Evolutionary conservation across 768 basidiomycete species (phyloP), one percentile per base, ranked within the genome.

Genomic region (Lyophyllum shimeji): DNA sequence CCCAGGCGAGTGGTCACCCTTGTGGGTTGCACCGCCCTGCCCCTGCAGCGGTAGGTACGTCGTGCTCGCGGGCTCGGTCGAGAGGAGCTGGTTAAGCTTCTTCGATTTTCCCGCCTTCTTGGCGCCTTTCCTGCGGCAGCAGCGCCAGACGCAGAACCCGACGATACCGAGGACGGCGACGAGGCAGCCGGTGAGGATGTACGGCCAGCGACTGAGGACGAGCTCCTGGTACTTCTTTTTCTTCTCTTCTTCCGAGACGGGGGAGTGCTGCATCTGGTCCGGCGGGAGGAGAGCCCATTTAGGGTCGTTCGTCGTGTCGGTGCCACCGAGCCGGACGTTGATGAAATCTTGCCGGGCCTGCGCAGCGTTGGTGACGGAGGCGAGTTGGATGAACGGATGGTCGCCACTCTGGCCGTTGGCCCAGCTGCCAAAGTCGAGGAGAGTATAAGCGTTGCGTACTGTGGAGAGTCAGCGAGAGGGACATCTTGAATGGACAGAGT

Each of bases 401-500:
- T 67, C 76, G 12, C 76, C 73, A 64, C 76, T 73, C 24, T 70
- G 63, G 45, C 73, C 77, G 13, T 79, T 69, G 58, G 89, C 76
- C 73, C 87, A 85, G 65, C 86, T 75, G 29, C 90, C 91, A 63
- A 82, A 91, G 69, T 89, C 80, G 48, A 92, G 74, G 9, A 90
- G 76, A 3, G 84, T 81, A 67, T 93, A 92, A 1, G 78, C 73
- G 63, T 90, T 93, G 13, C 90, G 87, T 58, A 93, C 90, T 92
- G 59, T 24, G 31, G 20, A 24, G 23, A 17, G 53, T 60, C 11
- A 17, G 43, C 11, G 46, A 67, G 31, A 46, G 42, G 24, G 12
- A 21, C n/a, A 9, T 37, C 34, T 29, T 17, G 17, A 2, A 18
- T 27, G 48, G 8, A 25, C 31, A 34, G 42, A 34, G 7, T 37